A percentile compares a stretch with the other conserved stretches of the same genome.
Evolutionary conservation across 139 green algal species (phyloP).

Genomic region (Chlamydomonas sp.): DNA sequence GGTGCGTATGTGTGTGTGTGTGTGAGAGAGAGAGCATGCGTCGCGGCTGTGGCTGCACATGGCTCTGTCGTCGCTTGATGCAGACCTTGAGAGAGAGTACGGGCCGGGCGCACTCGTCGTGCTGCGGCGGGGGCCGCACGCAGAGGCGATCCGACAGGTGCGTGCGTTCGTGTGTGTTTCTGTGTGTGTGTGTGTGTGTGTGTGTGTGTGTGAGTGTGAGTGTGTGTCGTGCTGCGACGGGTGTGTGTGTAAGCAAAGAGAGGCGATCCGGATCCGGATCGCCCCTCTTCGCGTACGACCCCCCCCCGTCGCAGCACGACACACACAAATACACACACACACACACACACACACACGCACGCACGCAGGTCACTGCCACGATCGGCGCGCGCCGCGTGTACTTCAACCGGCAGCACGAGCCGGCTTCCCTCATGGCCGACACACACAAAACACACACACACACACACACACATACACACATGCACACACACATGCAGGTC

Average conservation of each 20-base stretch:
- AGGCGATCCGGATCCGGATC: not conserved
- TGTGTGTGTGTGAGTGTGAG: not conserved
- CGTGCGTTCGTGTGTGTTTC: too few relatives aligned
- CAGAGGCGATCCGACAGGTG: not conserved
- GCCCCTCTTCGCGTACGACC: too few relatives aligned
- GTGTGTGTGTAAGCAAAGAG: not conserved
- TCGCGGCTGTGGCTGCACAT: slow-evolving; percentile 10
- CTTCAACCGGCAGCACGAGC: slow-evolving; percentile 46
- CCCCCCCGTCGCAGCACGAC: too few relatives aligned
- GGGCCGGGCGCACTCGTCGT: slow-evolving; percentile 12
- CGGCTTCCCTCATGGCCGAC: slow-evolving; percentile 25
- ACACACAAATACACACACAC: too few relatives aligned
- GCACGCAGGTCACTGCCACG: slow-evolving; percentile 30
- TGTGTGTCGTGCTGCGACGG: too few relatives aligned
- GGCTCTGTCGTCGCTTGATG: slow-evolving; percentile 7
- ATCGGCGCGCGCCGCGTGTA: slow-evolving; percentile 28
- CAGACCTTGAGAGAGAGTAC: not conserved
- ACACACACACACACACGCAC: too few relatives aligned
- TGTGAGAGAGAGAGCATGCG: not conserved
- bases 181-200: not conserved
- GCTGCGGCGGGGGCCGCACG: slow-evolving; percentile 1
- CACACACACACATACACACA: too few relatives aligned
- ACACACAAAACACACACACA: too few relatives aligned
- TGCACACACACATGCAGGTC: too few relatives aligned
- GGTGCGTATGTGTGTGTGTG: not conserved